Percentiles rank a stretch among this genome's conserved stretches.
These are phyloP conservation scores for Balamuthia mandrillaris DNA, from an alignment of 208 protist species.

Conservation along the genomic window DNA sequence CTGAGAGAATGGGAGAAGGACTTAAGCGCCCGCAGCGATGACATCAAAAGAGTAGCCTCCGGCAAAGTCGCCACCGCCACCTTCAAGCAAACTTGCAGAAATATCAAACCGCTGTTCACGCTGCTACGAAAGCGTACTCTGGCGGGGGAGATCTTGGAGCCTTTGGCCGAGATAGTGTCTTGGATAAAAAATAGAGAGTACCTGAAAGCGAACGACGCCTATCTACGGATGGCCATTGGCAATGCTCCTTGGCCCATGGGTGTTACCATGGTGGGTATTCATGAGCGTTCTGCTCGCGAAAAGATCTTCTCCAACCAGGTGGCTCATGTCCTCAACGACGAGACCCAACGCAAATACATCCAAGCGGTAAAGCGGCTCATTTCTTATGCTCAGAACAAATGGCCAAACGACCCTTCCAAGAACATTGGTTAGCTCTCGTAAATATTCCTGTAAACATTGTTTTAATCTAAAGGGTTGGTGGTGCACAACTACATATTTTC, in stretches of 20 bases:
- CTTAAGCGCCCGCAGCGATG: not conserved
- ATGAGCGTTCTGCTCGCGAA: constrained; percentile 71
- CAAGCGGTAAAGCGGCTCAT: constrained; percentile 71
- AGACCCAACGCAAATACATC: constrained; percentile 66
- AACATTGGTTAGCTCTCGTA: not conserved
- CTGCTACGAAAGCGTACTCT: not conserved
- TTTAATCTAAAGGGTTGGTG: too few species aligned
- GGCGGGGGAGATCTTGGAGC: not conserved
- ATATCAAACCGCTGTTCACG: not conserved
- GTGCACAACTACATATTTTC: too few species aligned
- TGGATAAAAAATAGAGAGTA: not conserved
- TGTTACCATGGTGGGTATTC: constrained; percentile 74
- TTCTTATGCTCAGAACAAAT: not conserved
- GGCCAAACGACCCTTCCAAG: not conserved
- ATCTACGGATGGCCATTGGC: constrained; percentile 66
- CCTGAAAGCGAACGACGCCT: constrained; percentile 65
- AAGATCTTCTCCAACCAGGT: constrained; percentile 67
- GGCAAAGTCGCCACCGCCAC: not conserved
- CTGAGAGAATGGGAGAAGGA: constrained; percentile 1
- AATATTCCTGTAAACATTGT: too few species aligned
- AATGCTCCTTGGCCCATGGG: constrained; percentile 75
- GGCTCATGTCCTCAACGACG: constrained; percentile 72
- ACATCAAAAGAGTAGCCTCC: not conserved
- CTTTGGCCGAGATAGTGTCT: not conserved
- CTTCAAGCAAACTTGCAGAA: not conserved